A percentile compares a stretch with the other conserved stretches of the same genome.
phyloP scores from a whole-genome alignment of 2,329 filamentous ascomycete genomes.

The Botrytis cinerea region DNA sequence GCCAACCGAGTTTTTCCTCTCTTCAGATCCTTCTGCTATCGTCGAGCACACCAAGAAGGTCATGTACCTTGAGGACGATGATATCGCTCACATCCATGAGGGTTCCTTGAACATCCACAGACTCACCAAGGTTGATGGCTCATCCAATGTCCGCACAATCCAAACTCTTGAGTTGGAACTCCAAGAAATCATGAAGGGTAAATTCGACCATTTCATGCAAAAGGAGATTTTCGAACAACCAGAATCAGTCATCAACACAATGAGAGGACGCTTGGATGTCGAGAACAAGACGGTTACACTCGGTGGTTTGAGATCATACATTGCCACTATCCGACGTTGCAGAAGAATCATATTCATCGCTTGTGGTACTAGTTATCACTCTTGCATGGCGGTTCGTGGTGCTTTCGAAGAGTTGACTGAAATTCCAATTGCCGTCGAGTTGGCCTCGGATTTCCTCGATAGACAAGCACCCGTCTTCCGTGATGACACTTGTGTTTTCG shows the following conservation, averaged over 20 bases:
- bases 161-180: conserved; percentile 98
- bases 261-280: conserved; percentile 95
- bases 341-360: conserved; percentile 98
- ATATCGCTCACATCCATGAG: conserved; percentile 99
- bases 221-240: conserved; percentile 99
- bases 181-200: conserved; percentile 99
- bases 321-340: conserved; percentile 93
- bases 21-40: conserved; percentile 96
- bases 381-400: conserved; percentile 98
- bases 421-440: conserved; percentile 94
- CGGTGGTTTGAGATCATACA: conserved; percentile 93
- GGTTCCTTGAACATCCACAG: conserved; percentile 99
- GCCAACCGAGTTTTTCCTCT: conserved; percentile 98
- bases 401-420: conserved; percentile 97
- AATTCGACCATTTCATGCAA: conserved; percentile 99
- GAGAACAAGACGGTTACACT: conserved; percentile 94
- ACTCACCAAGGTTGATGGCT: conserved; percentile 93
- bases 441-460: conserved; percentile 98
- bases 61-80: conserved; percentile 98
- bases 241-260: conserved; percentile 98
- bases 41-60: conserved; percentile 99
- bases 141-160: conserved; percentile 95
- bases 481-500: conserved; percentile 98
- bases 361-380: conserved; percentile 97
- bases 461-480: conserved; percentile 97